Base-by-base conservation (phyloP, 2,329 filamentous ascomycete species). In the Bipolaris cookei region DNA sequence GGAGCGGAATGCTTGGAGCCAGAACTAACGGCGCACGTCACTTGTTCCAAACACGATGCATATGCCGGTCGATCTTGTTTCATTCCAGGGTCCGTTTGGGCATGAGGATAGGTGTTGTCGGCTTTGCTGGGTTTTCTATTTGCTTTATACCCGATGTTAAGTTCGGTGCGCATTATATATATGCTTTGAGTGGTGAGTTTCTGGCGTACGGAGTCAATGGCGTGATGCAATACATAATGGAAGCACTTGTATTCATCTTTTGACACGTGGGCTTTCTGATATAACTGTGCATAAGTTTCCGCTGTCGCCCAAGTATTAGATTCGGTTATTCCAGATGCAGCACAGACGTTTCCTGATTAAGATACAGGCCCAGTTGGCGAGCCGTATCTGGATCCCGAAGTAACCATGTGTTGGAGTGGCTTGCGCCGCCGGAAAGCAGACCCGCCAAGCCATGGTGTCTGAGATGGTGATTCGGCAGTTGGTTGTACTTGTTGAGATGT, bases 1-100 rank as follows among this genome's bases (percentile, higher is more conserved):
- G 37, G 78, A 80, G 62, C 70, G 75, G 13, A 73, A 77, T 49
- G 74, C 71, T 6, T 80, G 78, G 78, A 74, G 72, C 28, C 65
- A 70, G 34, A 34, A 49, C n/a, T 56, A 59, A 58, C 62, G 59
- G 61, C 35, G 32, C 23, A 41, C 25, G 16, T 42, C 13, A 32
- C n/a, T 11, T 43, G 21, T 37, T 43, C 37, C 21, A 48, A 37
- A 34, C 32, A 16, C 6, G 45, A 2, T 18, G 34, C 20, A 11
- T 21, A 43, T 34, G 28, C 11, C 18, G 20, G 28, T 10, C 28
- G 14, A 43, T 25, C 20, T 43, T 32, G 37, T 53, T 25, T 34
- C 23, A 38, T 34, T 25, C 14, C 18, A 34, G 25, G 42, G 46
- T 43, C 6, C n/a, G 28, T 20, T 34, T 43, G 18, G 28, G 35